A percentile compares a stretch with the other conserved stretches of the same genome.
Conservation (phyloP, 2,329 filamentous ascomycete genomes). For the Cryphonectria carpinicola region DNA sequence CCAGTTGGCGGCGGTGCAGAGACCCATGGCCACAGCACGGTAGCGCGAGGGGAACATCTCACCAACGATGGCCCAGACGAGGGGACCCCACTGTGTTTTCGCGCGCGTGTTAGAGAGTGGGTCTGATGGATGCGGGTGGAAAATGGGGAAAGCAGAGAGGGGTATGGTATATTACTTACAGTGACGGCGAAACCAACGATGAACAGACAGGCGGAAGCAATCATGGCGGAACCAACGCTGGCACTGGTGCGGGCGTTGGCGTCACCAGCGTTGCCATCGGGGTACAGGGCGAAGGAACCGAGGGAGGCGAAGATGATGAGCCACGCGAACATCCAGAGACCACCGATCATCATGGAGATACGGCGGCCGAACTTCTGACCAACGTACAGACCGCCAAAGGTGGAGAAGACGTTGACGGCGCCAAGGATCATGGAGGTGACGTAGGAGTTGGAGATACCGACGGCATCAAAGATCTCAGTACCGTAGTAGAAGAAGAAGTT, state of each 20-base stretch:
- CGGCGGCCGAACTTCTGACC: conserved; percentile 72
- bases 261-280: conserved; percentile 41
- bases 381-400: conserved; percentile 69
- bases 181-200: conserved; percentile 68
- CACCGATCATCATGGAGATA: conserved; percentile 67
- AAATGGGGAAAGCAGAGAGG: not conserved
- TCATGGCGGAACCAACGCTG: conserved; percentile 66
- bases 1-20: conserved; percentile 54
- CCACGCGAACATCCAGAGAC: conserved; percentile 69
- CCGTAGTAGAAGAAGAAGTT: conserved; percentile 61
- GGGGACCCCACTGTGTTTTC: conserved; percentile 63
- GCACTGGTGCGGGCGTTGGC: conserved; percentile 39
- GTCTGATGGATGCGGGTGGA: not conserved
- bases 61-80: conserved; percentile 69
- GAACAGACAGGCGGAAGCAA: conserved; percentile 74
- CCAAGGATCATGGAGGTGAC: conserved; percentile 70
- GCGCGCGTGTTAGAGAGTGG: conserved; percentile 47
- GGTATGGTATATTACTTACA: conserved; percentile 22
- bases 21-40: conserved; percentile 29
- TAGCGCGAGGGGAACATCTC: conserved; percentile 47
- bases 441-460: conserved; percentile 68
- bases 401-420: conserved; percentile 69
- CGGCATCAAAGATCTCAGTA: conserved; percentile 68
- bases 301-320: conserved; percentile 67
- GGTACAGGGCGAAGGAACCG: conserved; percentile 44